Percentiles rank a stretch among this genome's conserved stretches.
These are phyloP conservation scores for Aspergillus floridensis DNA, from an alignment of 2,329 filamentous ascomycete genomes.

Conservation along the genomic window DNA sequence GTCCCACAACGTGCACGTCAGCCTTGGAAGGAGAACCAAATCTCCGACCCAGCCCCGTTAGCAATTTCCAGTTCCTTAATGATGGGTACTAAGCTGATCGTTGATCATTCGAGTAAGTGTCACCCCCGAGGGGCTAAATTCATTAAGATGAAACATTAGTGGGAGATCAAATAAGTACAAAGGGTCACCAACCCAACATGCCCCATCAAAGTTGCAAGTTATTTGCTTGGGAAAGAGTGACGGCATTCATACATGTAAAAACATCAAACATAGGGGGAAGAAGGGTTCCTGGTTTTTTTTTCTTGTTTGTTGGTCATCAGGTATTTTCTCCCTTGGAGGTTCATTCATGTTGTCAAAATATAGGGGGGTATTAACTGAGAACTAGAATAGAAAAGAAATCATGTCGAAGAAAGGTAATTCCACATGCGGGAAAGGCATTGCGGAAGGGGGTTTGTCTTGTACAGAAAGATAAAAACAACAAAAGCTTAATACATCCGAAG, in stretches of 20 bases:
- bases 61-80: neutral
- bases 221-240: neutral
- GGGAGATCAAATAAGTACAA: neutral
- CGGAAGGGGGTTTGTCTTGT: neutral
- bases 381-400: neutral
- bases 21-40: neutral
- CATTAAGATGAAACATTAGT: slow-evolving; percentile 4
- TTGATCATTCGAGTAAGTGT: neutral
- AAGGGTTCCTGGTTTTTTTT: neutral
- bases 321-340: neutral
- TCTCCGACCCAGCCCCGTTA: neutral
- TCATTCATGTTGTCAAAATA: neutral
- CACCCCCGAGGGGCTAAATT: no score
- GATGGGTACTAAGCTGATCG: neutral
- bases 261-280: no score
- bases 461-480: neutral
- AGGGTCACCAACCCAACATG: neutral
- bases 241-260: no score
- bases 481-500: neutral
- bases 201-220: neutral
- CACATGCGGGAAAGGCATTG: neutral
- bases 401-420: neutral
- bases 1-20: neutral
- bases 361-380: neutral
- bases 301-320: neutral